Base-by-base conservation (phyloP, 2,329 filamentous ascomycete genomes). In the Colletotrichum tropicale region DNA sequence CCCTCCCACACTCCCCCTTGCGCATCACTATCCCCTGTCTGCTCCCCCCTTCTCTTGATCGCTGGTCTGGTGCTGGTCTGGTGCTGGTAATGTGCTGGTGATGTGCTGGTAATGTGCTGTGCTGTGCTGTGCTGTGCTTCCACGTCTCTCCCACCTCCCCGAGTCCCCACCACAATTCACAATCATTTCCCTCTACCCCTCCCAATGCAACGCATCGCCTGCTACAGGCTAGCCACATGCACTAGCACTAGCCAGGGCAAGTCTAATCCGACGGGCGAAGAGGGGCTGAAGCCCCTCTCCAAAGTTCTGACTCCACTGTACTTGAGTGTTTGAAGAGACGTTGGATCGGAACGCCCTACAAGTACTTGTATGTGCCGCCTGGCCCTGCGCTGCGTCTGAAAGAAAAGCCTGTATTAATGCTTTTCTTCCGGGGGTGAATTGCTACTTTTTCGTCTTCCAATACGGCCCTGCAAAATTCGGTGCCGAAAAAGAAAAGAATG, bases 131-230 rank as follows among this genome's bases (percentile, higher is more conserved):
- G n/a, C 43, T 21, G 43, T 48, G 43, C 43, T 21, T 48, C 43
- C 43, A 48, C n/a, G 12, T 48, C 43, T 21, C n/a, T 48, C 43
- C n/a, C n/a, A n/a, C 21, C 38, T 28, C 30, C 15, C 24, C n/a
- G 18, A 16, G 32, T 68, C 43, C 58, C 48, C 32, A 64, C 61
- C 61, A 62, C 38, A 34, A 58, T 66, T 66, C 55, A 24, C 52
- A 32, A 62, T 67, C 55, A 60, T 66, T 32, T 61, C 55, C 62
- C 48, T 26, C 72, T 66, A 61, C 67, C 71, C 71, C 61, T 56
- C 66, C 43, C 34, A 62, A 34, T 75, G 62, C 52, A 72, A 67
- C 72, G 26, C 69, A 75, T 64, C 62, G 69, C 62, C 60, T 71
- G 72, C 52, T 66, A 43, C 55, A 66, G 68, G 68, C 36, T 75